These are phyloP conservation scores for Ophiostoma perfectum DNA, from an alignment of 2,329 filamentous ascomycete species.

Conservation along the genomic window DNA sequence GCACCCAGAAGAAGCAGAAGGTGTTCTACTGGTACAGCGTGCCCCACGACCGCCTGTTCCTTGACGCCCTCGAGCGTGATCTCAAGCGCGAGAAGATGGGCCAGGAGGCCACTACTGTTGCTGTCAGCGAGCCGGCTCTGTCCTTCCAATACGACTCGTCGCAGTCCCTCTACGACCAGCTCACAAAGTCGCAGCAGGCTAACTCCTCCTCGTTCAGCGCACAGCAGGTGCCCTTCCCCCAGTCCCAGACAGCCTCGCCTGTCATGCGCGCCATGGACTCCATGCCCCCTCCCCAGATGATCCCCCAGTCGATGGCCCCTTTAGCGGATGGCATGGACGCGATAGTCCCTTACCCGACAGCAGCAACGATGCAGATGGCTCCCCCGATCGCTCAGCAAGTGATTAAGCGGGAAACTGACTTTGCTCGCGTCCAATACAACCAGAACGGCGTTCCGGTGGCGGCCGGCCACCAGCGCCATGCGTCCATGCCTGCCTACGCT, in stretches of 20 bases:
- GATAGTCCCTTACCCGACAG: constrained; percentile 57
- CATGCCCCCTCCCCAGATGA: constrained; percentile 72
- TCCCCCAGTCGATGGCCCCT: constrained; percentile 48
- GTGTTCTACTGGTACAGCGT: constrained; percentile 99
- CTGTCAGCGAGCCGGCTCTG: constrained; percentile 91
- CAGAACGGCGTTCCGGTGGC: constrained; percentile 82
- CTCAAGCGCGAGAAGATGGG: constrained; percentile 99
- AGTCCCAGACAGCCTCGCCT: constrained; percentile 79
- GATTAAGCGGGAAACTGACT: constrained; percentile 87
- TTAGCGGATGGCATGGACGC: constrained; percentile 62
- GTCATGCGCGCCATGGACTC: constrained; percentile 86
- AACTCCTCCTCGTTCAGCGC: constrained; percentile 95
- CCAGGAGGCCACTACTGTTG: constrained; percentile 94
- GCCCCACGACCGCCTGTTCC: constrained; percentile 92
- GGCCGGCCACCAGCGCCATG: constrained; percentile 82
- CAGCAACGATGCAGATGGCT: constrained; percentile 61
- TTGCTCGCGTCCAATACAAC: constrained; percentile 76
- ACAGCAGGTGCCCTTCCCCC: constrained; percentile 61
- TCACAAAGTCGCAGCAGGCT: constrained; percentile 98
- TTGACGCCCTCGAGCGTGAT: constrained; percentile 94
- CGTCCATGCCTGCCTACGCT: constrained; percentile 93
- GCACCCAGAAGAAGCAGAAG: constrained; percentile 99
- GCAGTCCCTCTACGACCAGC: constrained; percentile 96
- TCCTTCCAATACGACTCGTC: constrained; percentile 99
- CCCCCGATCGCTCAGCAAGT: constrained; percentile 64